Percentiles rank a stretch among this genome's conserved stretches.
Evolutionary conservation across 2,329 filamentous ascomycete species (phyloP).

Genomic region (Claviceps citrina): DNA sequence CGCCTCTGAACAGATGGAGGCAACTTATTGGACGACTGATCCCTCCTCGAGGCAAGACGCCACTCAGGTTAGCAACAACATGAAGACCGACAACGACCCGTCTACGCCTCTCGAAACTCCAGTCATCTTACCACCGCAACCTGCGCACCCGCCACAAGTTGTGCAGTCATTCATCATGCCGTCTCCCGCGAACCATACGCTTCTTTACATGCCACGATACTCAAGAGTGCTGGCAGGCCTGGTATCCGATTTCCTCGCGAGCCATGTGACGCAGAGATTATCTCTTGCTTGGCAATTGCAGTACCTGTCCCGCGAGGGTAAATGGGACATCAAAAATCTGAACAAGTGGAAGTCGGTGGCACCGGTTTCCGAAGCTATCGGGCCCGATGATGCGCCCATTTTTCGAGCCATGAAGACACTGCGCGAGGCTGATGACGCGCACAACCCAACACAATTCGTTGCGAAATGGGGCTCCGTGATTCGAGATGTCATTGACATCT

Average conservation of each 20-base stretch:
- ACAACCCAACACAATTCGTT: constrained; percentile 62
- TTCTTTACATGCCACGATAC: constrained; percentile 65
- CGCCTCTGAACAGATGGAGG: neutral
- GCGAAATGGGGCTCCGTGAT: constrained; percentile 50
- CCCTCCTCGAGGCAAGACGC: neutral
- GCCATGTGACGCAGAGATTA: constrained; percentile 60
- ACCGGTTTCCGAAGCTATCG: constrained; percentile 67
- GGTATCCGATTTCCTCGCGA: constrained; percentile 65
- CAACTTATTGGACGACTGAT: neutral
- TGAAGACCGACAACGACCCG: constrained; percentile 30
- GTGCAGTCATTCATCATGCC: constrained; percentile 59
- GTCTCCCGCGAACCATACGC: constrained; percentile 63
- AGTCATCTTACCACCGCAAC: constrained; percentile 27
- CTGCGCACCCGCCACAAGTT: constrained; percentile 32
- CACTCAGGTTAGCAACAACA: neutral
- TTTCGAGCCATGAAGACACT: constrained; percentile 91
- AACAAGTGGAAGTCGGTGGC: constrained; percentile 73
- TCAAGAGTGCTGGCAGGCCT: constrained; percentile 65
- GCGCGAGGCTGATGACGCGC: constrained; percentile 70
- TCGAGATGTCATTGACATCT: constrained; percentile 75
- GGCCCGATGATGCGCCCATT: constrained; percentile 31
- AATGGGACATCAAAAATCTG: constrained; percentile 97
- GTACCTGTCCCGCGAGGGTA: constrained; percentile 74
- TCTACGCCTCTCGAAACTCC: constrained; percentile 29
- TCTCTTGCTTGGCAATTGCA: constrained; percentile 83